A percentile compares a stretch with the other conserved stretches of the same genome.
Evolutionary conservation across 805 yeast species (phyloP).

Genomic region (Candida ortonii): DNA sequence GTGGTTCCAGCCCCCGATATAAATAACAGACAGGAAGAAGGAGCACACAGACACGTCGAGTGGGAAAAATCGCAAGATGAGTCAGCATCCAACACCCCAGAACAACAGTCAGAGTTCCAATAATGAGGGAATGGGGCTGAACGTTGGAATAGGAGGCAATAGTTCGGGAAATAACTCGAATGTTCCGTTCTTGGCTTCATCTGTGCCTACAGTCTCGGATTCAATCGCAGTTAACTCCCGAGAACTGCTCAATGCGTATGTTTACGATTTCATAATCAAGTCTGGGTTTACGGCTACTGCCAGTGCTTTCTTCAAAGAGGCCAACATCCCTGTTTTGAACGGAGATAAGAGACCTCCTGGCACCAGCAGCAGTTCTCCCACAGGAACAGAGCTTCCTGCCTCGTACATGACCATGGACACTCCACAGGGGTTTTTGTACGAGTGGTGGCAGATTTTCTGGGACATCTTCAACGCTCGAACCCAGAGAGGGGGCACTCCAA

Average conservation of each 20-base stretch:
- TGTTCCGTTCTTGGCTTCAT: conserved; percentile 15
- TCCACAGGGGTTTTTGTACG: conserved; percentile 82
- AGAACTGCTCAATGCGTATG: conserved; percentile 73
- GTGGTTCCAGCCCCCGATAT: too few species aligned
- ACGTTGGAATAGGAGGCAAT: conserved; percentile 9
- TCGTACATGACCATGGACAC: conserved; percentile 66
- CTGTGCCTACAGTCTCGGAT: conserved; percentile 35
- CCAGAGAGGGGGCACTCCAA: conserved; percentile 56
- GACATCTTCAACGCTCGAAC: conserved; percentile 84
- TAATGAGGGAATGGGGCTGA: too few species aligned
- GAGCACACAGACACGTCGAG: too few species aligned
- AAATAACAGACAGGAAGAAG: neutral
- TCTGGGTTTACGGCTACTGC: conserved; percentile 73
- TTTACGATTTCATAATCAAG: conserved; percentile 80
- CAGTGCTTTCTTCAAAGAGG: conserved; percentile 68
- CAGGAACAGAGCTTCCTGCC: conserved; percentile 42
- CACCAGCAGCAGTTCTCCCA: conserved; percentile 12
- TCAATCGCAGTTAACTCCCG: conserved; percentile 50
- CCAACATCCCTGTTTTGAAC: conserved; percentile 55
- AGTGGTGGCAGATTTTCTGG: conserved; percentile 98
- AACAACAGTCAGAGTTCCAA: conserved; percentile 5
- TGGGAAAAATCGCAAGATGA: too few species aligned
- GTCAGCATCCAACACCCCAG: conserved; percentile 18
- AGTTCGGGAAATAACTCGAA: conserved; percentile 8
- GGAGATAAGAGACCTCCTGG: conserved; percentile 23